Conservation (phyloP, 1,139 yeast genomes). For the Yamadazyma atmosphaerica region DNA sequence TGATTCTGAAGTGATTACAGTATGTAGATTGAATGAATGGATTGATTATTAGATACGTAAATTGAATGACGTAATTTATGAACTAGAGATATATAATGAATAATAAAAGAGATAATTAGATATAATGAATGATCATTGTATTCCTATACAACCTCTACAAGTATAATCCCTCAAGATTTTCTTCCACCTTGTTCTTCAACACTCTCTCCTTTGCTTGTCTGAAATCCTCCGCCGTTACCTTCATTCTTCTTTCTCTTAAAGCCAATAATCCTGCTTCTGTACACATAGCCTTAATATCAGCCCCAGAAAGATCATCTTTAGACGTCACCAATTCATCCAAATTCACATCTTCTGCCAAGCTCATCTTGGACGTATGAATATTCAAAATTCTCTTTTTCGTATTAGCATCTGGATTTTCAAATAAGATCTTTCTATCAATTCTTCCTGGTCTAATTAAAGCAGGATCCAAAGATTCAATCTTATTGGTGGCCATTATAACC, state of each 20-base stretch:
- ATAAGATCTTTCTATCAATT: conserved; percentile 94
- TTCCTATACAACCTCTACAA: conserved; percentile 36
- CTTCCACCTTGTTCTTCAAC: conserved; percentile 96
- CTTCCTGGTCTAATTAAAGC: conserved; percentile 98
- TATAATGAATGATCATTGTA: not conserved
- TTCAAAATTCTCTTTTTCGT: conserved; percentile 92
- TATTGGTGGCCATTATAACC: conserved; percentile 98
- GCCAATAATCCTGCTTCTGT: conserved; percentile 98
- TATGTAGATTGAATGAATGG: not conserved
- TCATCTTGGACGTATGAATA: conserved; percentile 96
- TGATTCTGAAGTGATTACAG: no score
- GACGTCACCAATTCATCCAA: conserved; percentile 87
- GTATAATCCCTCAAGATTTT: conserved; percentile 92
- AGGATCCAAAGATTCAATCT: conserved; percentile 92
- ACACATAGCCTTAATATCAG: conserved; percentile 97
- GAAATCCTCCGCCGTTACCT: conserved; percentile 94
- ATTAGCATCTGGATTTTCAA: conserved; percentile 92
- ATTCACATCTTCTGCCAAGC: conserved; percentile 80
- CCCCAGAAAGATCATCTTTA: conserved; percentile 96
- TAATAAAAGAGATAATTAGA: no score
- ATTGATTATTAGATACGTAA: not conserved
- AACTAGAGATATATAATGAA: no score
- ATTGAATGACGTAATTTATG: no score
- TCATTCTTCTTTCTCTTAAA: conserved; percentile 96
- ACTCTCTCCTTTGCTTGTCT: conserved; percentile 95